Evolutionary conservation across 495 filamentous ascomycete species (phyloP).

Genomic region (Hypoxylon fuscum): DNA sequence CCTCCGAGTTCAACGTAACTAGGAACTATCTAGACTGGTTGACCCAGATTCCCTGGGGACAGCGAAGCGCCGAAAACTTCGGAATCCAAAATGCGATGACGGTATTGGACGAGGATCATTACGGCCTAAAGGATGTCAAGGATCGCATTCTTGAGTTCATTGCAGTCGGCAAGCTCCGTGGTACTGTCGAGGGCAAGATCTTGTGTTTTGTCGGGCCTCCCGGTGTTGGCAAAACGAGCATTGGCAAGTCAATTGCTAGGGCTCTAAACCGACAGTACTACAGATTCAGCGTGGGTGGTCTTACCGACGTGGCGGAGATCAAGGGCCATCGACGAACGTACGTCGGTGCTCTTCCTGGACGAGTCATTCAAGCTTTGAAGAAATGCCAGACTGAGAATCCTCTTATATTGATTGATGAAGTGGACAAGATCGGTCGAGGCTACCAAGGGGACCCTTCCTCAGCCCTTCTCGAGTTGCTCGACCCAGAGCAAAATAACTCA

Average conservation of each 20-base stretch:
- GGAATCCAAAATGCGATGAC: conserved; percentile 88
- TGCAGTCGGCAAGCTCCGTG: conserved; percentile 95
- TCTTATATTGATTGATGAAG: conserved; percentile 93
- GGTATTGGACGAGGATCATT: conserved; percentile 96
- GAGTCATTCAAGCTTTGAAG: conserved; percentile 98
- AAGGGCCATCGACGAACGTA: conserved; percentile 98
- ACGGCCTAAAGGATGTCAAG: conserved; percentile 98
- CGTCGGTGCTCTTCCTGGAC: conserved; percentile 93
- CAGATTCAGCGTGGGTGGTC: conserved; percentile 94
- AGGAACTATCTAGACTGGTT: conserved; percentile 99
- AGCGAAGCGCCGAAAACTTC: conserved; percentile 95
- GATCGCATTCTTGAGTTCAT: conserved; percentile 99
- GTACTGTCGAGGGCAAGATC: conserved; percentile 98
- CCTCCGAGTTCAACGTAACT: conserved; percentile 99
- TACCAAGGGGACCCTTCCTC: conserved; percentile 97
- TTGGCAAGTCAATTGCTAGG: conserved; percentile 96
- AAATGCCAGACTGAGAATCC: conserved; percentile 99
- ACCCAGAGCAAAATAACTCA: conserved; percentile 96
- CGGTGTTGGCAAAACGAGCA: conserved; percentile 96
- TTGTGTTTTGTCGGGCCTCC: conserved; percentile 97
- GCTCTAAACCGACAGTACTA: conserved; percentile 97
- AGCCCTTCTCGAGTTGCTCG: conserved; percentile 90
- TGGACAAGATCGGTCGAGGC: conserved; percentile 96
- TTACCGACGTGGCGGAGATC: conserved; percentile 99
- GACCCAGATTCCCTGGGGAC: conserved; percentile 97